These are phyloP conservation scores for Pezicula carpinea DNA, from an alignment of 2,329 filamentous ascomycete species.

Conservation along the genomic window DNA sequence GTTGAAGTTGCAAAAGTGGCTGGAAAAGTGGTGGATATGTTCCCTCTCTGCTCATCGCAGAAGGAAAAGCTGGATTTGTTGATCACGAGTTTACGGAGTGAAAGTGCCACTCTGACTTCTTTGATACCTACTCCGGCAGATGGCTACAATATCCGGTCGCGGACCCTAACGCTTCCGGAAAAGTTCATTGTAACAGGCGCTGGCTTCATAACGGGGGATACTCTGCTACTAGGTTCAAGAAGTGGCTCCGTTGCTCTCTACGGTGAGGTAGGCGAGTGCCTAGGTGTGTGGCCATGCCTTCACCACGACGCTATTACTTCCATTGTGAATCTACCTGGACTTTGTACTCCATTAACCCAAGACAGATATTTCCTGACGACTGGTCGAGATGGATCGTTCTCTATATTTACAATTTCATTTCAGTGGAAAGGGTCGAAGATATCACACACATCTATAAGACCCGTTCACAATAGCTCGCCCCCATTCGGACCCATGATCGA, in stretches of 20 bases:
- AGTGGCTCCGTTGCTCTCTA: slow-evolving; percentile 49
- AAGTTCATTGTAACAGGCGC: slow-evolving; percentile 47
- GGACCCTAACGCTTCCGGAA: slow-evolving; percentile 28
- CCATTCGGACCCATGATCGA: slow-evolving; percentile 76
- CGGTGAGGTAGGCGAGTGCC: slow-evolving; percentile 6
- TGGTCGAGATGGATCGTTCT: slow-evolving; percentile 71
- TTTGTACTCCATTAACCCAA: slow-evolving; percentile 17
- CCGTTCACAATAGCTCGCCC: slow-evolving; percentile 64
- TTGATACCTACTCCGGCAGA: slow-evolving; percentile 8
- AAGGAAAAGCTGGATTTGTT: slow-evolving; percentile 13
- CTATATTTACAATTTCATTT: slow-evolving; percentile 45
- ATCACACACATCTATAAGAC: slow-evolving; percentile 34
- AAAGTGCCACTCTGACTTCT: slow-evolving; percentile 27
- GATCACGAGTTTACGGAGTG: slow-evolving; percentile 30
- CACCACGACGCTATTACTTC: slow-evolving; percentile 61
- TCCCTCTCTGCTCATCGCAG: slow-evolving; percentile 19
- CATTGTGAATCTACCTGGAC: slow-evolving; percentile 42
- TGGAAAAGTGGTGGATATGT: slow-evolving; percentile 26
- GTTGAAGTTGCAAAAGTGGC: slow-evolving; percentile 15
- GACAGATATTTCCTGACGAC: slow-evolving; percentile 58
- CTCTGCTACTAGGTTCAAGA: slow-evolving; percentile 50
- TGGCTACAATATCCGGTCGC: slow-evolving; percentile 2
- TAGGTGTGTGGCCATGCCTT: slow-evolving; percentile 29
- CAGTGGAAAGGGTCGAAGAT: slow-evolving; percentile 1
- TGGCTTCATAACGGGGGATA: slow-evolving; percentile 33